Base-by-base conservation (phyloP, 495 filamentous ascomycete species). In the Echria macrotheca region DNA sequence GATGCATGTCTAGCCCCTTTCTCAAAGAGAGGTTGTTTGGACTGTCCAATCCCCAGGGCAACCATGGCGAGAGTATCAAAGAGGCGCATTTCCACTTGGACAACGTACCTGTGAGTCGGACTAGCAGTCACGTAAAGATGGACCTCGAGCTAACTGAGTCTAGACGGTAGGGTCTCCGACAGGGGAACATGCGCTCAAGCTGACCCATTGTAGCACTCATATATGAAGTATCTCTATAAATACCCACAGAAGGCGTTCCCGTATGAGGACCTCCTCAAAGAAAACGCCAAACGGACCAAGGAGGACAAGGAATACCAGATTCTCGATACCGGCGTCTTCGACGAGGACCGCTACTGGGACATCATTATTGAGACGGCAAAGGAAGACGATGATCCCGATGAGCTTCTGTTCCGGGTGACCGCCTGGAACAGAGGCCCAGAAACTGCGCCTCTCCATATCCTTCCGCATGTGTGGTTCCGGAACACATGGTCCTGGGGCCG, bases 181-280 rank as follows among this genome's bases (percentile, higher is more conserved):
- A 14, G 21, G 25, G 39, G 28, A 15, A 29, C 15, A 1, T 14
- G 3, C 19, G 8, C n/a, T 12, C 2, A 49, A 54, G 25, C 55
- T 56, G 51, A 49, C 42, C 45, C 41, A 60, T 52, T 53, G 26
- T 61, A 90, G 85, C 91, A 97, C 68, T 95, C 91, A 17, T 97
- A 97, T 72, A 97, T 97, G 91, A 97, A 97, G 66, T 93, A 80
- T 58, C 83, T 96, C 53, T 97, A 97, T 77, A 97, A 96, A 66
- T 95, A 96, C 57, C 91, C 91, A 0, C 91, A 97, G 70, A 76
- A 76, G 58, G 80, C 84, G 38, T 97, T 97, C 56, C 91, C 91
- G 1, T 97, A 97, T 66, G 77, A 95, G 58, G 80, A 95, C 51
- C 70, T 97, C 14, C 68, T 93, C 28, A 73, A 86, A 47, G 86